Conservation (phyloP, 805 yeast genomes). For the Nakazawaea wyomingensis region DNA sequence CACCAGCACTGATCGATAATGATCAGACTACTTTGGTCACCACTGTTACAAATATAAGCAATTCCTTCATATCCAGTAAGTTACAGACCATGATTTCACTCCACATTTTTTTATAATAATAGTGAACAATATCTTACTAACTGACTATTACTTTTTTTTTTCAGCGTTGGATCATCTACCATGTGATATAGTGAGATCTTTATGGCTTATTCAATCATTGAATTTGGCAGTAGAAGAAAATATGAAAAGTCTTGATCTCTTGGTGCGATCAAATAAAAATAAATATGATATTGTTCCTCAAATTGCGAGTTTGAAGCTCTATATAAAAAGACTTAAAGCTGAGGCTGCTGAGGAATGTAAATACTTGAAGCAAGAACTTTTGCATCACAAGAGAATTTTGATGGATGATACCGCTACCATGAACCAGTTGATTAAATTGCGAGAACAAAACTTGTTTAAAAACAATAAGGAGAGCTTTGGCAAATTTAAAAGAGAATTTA, state of each 20-base stretch:
- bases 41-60: slow-evolving; percentile 25
- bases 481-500: slow-evolving; percentile 19
- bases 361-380: slow-evolving; percentile 17
- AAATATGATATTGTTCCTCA: slow-evolving; percentile 7
- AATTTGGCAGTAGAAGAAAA: slow-evolving; percentile 20
- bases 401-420: slow-evolving; percentile 22
- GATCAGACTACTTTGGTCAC: slow-evolving; percentile 16
- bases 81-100: too few relatives aligned
- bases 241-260: slow-evolving; percentile 10
- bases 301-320: slow-evolving; percentile 14
- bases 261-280: slow-evolving; percentile 3
- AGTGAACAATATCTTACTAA: not conserved
- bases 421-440: slow-evolving; percentile 17
- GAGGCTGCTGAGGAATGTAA: slow-evolving; percentile 23
- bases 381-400: slow-evolving; percentile 19
- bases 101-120: too few relatives aligned
- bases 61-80: slow-evolving; percentile 28
- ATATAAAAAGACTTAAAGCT: not conserved
- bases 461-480: slow-evolving; percentile 20
- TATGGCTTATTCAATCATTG: slow-evolving; percentile 31
- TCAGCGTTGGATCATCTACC: slow-evolving; percentile 32
- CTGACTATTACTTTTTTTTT: too few relatives aligned
- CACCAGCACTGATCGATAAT: not conserved
- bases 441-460: slow-evolving; percentile 12
- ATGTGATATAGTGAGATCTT: slow-evolving; percentile 30